Evolutionary conservation across 768 basidiomycete genomes (phyloP).

Genomic region (Boletus rufocinnamomeus): DNA sequence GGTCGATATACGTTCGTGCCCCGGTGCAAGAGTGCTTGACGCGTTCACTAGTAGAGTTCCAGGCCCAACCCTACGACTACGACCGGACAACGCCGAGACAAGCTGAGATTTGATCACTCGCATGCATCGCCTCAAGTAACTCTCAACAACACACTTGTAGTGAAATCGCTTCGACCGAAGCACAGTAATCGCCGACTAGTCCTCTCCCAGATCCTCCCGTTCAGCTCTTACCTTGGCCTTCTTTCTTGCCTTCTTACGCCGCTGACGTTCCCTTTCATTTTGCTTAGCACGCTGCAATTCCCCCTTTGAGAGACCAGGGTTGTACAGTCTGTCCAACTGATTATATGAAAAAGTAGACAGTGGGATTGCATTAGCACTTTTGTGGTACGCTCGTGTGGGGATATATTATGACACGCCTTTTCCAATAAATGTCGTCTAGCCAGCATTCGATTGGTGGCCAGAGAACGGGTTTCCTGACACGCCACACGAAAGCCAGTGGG

Average conservation of each 20-base stretch:
- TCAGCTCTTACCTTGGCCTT: slow-evolving; percentile 43
- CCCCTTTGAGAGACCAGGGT: slow-evolving; percentile 76
- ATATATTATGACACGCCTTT: slow-evolving; percentile 58
- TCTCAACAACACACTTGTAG: background rate
- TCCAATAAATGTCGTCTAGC: slow-evolving; percentile 74
- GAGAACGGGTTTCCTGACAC: slow-evolving; percentile 87
- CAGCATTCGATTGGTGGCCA: slow-evolving; percentile 73
- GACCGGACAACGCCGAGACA: slow-evolving; percentile 15
- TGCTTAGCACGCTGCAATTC: slow-evolving; percentile 71
- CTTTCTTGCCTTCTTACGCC: slow-evolving; percentile 79
- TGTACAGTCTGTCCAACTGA: slow-evolving; percentile 69
- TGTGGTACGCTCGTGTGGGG: slow-evolving; percentile 9
- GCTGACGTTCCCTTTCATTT: slow-evolving; percentile 71
- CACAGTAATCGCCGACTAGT: slow-evolving; percentile 8
- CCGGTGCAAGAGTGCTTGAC: background rate
- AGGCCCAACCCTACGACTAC: slow-evolving; percentile 6
- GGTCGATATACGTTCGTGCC: background rate
- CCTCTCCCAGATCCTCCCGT: slow-evolving; percentile 13
- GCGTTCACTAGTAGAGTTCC: background rate
- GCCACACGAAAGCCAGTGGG: slow-evolving; percentile 85
- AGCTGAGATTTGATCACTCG: background rate
- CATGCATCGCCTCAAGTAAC: background rate
- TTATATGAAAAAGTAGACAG: slow-evolving; percentile 4
- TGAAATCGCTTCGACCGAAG: background rate
- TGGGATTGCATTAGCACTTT: slow-evolving; percentile 22